Percentiles rank a stretch among this genome's conserved stretches.
phyloP scores from a whole-genome alignment of 2,329 filamentous ascomycete species.

The Ophiostoma tasmaniense region DNA sequence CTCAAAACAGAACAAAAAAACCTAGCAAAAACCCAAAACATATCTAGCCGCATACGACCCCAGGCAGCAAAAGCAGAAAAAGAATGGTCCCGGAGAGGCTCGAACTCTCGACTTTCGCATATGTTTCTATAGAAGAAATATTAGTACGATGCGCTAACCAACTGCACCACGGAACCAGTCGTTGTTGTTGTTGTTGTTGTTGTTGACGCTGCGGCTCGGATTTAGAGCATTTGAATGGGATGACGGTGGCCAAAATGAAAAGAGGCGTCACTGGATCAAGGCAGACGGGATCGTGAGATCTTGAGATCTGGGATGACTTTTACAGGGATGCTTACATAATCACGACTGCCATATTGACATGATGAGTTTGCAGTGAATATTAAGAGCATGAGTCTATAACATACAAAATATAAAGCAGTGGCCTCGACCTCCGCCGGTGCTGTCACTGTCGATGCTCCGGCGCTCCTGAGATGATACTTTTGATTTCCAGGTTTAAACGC shows the following conservation, averaged over 20 bases:
- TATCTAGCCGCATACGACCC: neutral
- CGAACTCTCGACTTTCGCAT: slow-evolving; percentile 9
- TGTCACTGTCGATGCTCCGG: neutral
- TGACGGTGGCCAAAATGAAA: no score
- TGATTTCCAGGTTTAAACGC: slow-evolving; percentile 11
- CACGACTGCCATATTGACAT: no score
- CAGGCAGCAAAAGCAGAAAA: neutral
- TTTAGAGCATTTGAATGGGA: neutral
- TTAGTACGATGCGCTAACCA: slow-evolving; percentile 10
- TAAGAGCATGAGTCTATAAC: neutral
- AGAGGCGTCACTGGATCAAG: no score
- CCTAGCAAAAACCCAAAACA: neutral
- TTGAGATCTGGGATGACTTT: no score
- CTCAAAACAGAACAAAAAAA: no score
- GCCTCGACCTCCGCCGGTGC: neutral
- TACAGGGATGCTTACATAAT: neutral
- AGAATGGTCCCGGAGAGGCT: slow-evolving; percentile 9
- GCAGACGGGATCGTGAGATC: no score
- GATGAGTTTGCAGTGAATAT: no score
- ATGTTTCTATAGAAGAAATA: slow-evolving; percentile 2
- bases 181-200: neutral
- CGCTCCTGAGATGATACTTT: slow-evolving; percentile 7
- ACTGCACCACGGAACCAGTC: slow-evolving; percentile 5
- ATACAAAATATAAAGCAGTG: neutral
- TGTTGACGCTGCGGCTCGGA: neutral